Conservation (phyloP, 768 basidiomycete species). For the Boletus pseudopeckii region DNA sequence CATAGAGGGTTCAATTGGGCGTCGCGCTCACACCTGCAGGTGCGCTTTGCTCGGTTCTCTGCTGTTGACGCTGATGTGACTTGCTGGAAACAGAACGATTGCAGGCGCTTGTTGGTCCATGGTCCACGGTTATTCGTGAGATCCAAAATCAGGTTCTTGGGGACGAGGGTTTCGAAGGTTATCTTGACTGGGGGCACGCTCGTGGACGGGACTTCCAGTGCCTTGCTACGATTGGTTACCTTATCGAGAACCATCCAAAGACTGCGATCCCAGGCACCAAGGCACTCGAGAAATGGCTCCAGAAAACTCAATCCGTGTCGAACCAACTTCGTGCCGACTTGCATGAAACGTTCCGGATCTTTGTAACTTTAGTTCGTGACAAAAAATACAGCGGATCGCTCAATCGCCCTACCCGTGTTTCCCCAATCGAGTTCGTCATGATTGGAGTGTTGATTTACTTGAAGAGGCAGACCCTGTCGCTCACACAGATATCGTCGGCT, state of each 20-base stretch:
- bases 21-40: slow-evolving; percentile 49
- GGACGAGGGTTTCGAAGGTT: slow-evolving; percentile 35
- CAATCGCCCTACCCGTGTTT: slow-evolving; percentile 34
- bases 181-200: slow-evolving; percentile 41
- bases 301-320: slow-evolving; percentile 25
- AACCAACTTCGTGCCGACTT: slow-evolving; percentile 27
- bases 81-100: slow-evolving; percentile 40
- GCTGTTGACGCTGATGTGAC: not conserved
- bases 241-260: slow-evolving; percentile 32
- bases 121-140: slow-evolving; percentile 41
- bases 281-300: slow-evolving; percentile 38
- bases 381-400: slow-evolving; percentile 32
- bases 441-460: slow-evolving; percentile 39
- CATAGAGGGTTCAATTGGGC: slow-evolving; percentile 50
- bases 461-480: slow-evolving; percentile 31
- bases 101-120: slow-evolving; percentile 46
- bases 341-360: slow-evolving; percentile 34
- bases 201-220: slow-evolving; percentile 48
- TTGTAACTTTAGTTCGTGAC: slow-evolving; percentile 33
- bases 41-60: slow-evolving; percentile 17
- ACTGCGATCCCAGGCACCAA: slow-evolving; percentile 23
- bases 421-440: slow-evolving; percentile 47
- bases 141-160: slow-evolving; percentile 37
- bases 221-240: slow-evolving; percentile 36
- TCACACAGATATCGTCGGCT: slow-evolving; percentile 42